phyloP scores from a whole-genome alignment of 1,284 basidiomycete genomes.

The Boletus hoseneyae region DNA sequence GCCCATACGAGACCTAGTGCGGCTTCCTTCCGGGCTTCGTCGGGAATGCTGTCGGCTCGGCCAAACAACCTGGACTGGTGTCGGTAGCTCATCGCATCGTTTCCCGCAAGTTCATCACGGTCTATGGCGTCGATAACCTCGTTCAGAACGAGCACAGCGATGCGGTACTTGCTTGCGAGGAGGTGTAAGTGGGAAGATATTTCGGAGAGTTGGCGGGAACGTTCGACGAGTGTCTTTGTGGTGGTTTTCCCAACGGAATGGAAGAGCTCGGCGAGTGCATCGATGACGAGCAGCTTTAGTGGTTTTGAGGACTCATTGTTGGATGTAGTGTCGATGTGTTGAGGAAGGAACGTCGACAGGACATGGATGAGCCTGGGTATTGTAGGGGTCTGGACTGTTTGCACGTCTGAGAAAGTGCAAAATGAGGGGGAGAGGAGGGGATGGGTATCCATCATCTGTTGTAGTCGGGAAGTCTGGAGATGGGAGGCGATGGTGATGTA shows the following conservation, averaged over 20 bases:
- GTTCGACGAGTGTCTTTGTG: conserved; percentile 58
- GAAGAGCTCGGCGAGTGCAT: conserved; percentile 80
- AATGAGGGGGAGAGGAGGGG: conserved; percentile 43
- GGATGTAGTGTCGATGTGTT: conserved; percentile 44
- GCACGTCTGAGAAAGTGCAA: conserved; percentile 63
- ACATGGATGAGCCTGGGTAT: conserved; percentile 66
- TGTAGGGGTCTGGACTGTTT: conserved; percentile 57
- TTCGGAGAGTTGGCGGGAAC: conserved; percentile 65
- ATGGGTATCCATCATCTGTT: conserved; percentile 53
- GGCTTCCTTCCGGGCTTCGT: conserved; percentile 70
- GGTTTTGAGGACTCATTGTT: conserved; percentile 41
- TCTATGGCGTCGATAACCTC: conserved; percentile 80
- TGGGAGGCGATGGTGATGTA: conserved; percentile 74
- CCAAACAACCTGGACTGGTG: conserved; percentile 78
- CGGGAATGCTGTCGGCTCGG: conserved; percentile 52
- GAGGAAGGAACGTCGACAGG: conserved; percentile 61
- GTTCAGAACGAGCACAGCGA: conserved; percentile 83
- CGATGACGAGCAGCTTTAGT: conserved; percentile 72
- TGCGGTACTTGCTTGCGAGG: conserved; percentile 56
- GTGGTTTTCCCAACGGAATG: conserved; percentile 56
- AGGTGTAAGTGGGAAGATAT: conserved; percentile 66
- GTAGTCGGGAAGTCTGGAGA: conserved; percentile 65
- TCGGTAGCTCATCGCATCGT: conserved; percentile 46
- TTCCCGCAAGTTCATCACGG: conserved; percentile 25
- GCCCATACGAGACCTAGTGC: conserved; percentile 88